Base-by-base conservation (phyloP, 2,329 filamentous ascomycete genomes). In the Fusarium subtropicale region DNA sequence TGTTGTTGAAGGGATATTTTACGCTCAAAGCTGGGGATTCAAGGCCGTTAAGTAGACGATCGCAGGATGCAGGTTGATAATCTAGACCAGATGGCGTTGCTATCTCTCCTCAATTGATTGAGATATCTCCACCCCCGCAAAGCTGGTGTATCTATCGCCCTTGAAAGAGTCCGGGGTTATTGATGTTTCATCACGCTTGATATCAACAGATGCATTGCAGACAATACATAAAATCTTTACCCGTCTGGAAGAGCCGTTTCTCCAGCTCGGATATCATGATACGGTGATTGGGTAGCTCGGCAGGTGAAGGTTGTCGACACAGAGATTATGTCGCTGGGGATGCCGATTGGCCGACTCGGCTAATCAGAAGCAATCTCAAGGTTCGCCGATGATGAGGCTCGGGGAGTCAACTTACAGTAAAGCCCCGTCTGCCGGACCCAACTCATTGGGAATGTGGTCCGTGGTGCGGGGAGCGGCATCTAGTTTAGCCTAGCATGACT, bases 281-380 rank as follows among this genome's bases (percentile, higher is more conserved):
- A 1, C 0, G 2, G 0, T 71, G 15, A 72, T 71, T 72, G 64
- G 70, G n/a, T 16, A 31, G 9, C 5, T 71, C 70, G 70, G 70
- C 70, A 69, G 64, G 11, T 2, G 7, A 38, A 5, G 38, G 11
- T 46, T 50, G 4, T 18, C 7, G 38, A 26, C 5, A 8, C 12
- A 16, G 26, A 16, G 12, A 39, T 11, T 9, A 26, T 47, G 20
- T 54, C 13, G 8, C 18, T 51, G 47, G 47, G 24, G 13, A 51
- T 4, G 47, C 67, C 60, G 60, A 71, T 72, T 72, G 64, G 70
- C 1, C 15, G 2, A 10, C 11, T 58, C 69, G 70, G 70, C 60
- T 58, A 72, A 20, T 7, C n/a, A 38, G 18, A 41, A 9, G 20
- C 13, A 20, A 30, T 12, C 7, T 4, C 7, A 7, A n/a, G 11